Conservation (phyloP, 768 basidiomycete species). For the Rhodocollybia butyracea region DNA sequence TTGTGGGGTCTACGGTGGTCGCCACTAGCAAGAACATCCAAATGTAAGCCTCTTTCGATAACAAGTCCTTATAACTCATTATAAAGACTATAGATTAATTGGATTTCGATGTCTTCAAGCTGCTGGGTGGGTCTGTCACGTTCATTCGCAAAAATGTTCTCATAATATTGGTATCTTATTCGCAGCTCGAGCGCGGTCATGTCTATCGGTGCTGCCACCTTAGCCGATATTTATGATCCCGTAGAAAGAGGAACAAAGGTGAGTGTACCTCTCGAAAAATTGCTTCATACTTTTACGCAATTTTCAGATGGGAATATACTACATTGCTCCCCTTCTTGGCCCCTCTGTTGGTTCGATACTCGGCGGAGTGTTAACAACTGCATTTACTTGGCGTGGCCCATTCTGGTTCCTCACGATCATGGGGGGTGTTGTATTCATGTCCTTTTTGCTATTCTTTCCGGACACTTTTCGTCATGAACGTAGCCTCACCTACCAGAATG, state of each 20-base stretch:
- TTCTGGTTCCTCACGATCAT: slow-evolving; percentile 81
- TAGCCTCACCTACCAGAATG: slow-evolving; percentile 74
- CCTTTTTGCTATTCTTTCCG: slow-evolving; percentile 66
- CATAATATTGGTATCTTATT: slow-evolving; percentile 9
- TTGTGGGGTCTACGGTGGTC: slow-evolving; percentile 52
- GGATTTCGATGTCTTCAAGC: slow-evolving; percentile 71
- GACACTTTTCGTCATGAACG: slow-evolving; percentile 85
- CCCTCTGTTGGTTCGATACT: slow-evolving; percentile 69
- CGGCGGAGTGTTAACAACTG: slow-evolving; percentile 65
- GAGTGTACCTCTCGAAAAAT: neutral
- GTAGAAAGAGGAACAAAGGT: slow-evolving; percentile 70
- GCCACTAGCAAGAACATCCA: slow-evolving; percentile 53
- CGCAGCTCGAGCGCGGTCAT: slow-evolving; percentile 63
- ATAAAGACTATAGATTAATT: slow-evolving; percentile 37
- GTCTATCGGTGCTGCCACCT: slow-evolving; percentile 70
- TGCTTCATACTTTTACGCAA: neutral
- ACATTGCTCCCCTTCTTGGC: slow-evolving; percentile 75
- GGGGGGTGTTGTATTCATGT: slow-evolving; percentile 47
- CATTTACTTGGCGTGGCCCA: slow-evolving; percentile 72
- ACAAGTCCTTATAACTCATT: neutral
- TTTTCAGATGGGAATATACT: slow-evolving; percentile 70
- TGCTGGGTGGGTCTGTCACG: slow-evolving; percentile 45
- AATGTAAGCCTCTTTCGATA: slow-evolving; percentile 28
- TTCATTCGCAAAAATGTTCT: neutral
- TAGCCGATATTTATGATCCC: slow-evolving; percentile 77